Base-by-base conservation (phyloP, 257 asterid genomes). In the Prunella vulgaris region DNA sequence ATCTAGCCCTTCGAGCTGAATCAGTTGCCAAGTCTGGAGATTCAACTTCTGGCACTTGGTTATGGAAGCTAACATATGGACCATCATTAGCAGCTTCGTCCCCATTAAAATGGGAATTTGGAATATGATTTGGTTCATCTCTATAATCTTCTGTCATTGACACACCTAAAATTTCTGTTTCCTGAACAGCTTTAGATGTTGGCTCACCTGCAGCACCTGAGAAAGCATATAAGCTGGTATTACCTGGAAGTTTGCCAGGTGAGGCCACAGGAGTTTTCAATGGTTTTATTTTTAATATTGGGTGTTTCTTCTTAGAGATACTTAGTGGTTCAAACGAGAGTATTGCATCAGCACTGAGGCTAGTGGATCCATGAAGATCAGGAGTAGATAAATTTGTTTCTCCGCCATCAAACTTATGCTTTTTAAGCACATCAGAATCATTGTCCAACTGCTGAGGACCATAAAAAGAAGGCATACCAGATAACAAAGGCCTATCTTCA, bases 21-120 rank as follows among this genome's bases (percentile, higher is more conserved):
- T 90, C 95, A 60, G 96, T 88, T 46, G 86, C 93, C 74, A 79
- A 73, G 60, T 88, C 89, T 18, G 93, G 92, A 37, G 76, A 82
- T 64, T 75, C 92, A 64, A 75, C 70, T 69, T 58, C 84, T 51
- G 48, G 69, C 68, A 77, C 86, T 53, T 73, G 72, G 67, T 76
- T 69, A 49, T 66, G 76, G 64, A 73, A 30, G 77, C 78, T 77
- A 54, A 63, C 74, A 67, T 74, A 69, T 10, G 87, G 74, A 60
- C 76, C 71, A 72, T 72, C 69, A 25, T 74, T 81, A 54, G 66
- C 73, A 60, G 78, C 60, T 75, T 54, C 80, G 62, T 69, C 83
- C 73, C 76, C 74, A 69, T 75, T 76, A 59, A 66, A 56, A 60
- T 44, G 72, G 32, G 73, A 28, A 13, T 72, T 74, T 46, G 74